Base-by-base conservation (phyloP, 1,284 basidiomycete genomes). In the Hortiboletus rubellus region DNA sequence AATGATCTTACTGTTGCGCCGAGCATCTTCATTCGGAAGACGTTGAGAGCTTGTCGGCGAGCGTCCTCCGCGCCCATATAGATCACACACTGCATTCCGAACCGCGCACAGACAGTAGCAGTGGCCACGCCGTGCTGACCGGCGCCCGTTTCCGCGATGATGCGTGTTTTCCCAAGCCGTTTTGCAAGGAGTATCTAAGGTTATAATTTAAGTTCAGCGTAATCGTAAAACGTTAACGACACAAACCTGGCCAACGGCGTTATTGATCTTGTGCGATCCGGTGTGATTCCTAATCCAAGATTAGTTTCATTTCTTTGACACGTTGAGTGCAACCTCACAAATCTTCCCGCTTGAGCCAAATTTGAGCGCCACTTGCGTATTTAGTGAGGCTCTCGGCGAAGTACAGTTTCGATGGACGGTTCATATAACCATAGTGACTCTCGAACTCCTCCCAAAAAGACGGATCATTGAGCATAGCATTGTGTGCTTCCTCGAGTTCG, bases 331-430 rank as follows among this genome's bases (percentile, higher is more conserved):
- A 30, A 18, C 17, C n/a, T 46, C 24, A 45, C 47, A 49, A 15
- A 17, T 52, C 48, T 53, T 53, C 50, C 22, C 50, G 50, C 50
- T 53, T 41, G 30, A 53, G 50, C 52, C 52, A 53, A 33, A 53
- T 41, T 11, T 33, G 52, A 12, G 52, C 37, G 15, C 52, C 50
- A 40, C 50, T 31, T 3, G 52, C 52, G 15, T 54, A 18, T 40
- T 33, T 34, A 11, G 50, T 54, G 30, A 53, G 52, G 22, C 18
- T 45, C 40, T 45, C 40, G 11, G 47, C 38, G 5, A 48, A 30
- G 24, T 48, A 48, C 7, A 45, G n/a, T 14, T 27, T 48, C 17
- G 47, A 48, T 2, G 47, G 41, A 22, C 47, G 38, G 7, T 45
- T 45, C 47, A 48, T 48, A 30, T 48, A 48, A 14, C 37, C 47